A percentile compares a stretch with the other conserved stretches of the same genome.
phyloP scores from a whole-genome alignment of 176 grass and related monocot genomes.

The Otatea glauca region DNA sequence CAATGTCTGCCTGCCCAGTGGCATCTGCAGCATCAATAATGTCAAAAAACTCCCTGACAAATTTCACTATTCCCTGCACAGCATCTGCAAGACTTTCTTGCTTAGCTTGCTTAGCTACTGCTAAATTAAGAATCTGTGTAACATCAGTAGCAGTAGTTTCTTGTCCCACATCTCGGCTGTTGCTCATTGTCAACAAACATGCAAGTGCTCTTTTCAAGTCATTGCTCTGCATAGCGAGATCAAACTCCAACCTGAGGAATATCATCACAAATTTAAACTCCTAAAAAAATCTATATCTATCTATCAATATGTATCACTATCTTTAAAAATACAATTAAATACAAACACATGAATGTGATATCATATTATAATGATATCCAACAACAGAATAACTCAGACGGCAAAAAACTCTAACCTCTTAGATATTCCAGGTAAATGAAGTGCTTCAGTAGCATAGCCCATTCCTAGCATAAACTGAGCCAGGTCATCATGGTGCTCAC shows the following conservation, averaged over 20 bases:
- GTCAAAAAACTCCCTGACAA: constrained; percentile 95
- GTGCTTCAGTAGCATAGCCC: constrained; percentile 99
- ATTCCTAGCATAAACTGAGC: constrained; percentile 99
- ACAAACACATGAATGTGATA: constrained; percentile 4
- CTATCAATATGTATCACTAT: constrained; percentile 22
- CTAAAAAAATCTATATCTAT: constrained; percentile 14
- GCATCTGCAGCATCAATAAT: constrained; percentile 99
- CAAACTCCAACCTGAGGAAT: constrained; percentile 87
- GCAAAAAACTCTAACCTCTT: constrained; percentile 62
- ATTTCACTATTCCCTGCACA: constrained; percentile 97
- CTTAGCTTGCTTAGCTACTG: constrained; percentile 89
- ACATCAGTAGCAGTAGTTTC: constrained; percentile 78
- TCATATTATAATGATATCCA: constrained; percentile 2
- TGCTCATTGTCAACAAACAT: constrained; percentile 98
- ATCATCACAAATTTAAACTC: constrained; percentile 34
- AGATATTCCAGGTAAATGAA: constrained; percentile 99
- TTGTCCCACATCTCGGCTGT: constrained; percentile 86
- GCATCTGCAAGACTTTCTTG: constrained; percentile 97
- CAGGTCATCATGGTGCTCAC: constrained; percentile 98
- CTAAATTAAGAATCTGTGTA: constrained; percentile 94
- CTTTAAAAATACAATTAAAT: constrained; percentile 26
- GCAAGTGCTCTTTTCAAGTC: constrained; percentile 96
- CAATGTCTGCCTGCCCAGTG: constrained; percentile 92
- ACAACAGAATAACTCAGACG: constrained; percentile 29
- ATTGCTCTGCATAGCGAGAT: constrained; percentile 98